Evolutionary conservation across 371 early-diverging fungal species (phyloP), one percentile per base, ranked within the genome.

Genomic region (Mortierella sp.): DNA sequence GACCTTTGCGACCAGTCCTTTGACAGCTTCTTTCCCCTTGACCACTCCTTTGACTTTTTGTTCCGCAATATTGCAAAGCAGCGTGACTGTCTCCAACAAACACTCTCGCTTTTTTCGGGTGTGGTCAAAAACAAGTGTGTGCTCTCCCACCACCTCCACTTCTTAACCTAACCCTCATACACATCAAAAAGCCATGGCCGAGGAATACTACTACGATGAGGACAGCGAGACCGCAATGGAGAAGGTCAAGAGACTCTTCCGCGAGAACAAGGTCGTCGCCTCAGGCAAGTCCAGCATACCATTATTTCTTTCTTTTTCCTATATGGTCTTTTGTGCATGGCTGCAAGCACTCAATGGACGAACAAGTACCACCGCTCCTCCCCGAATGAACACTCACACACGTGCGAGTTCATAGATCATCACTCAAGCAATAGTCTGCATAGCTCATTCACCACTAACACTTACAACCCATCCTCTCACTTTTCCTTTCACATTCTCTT

Each of bases 141-240:
- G 11, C 55, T 29, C 19, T 39, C 22, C 34, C 8, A 34, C 19
- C 61, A 29, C 22, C 39, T 61, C 19, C 29, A 61, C 58, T 7
- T 19, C 31, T 29, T 19, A 58, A 58, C 48, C 61, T 34, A 50
- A n/a, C n/a, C n/a, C 34, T 16, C 31, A 61, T 16, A 8, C 37
- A 24, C 43, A 34, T 22, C n/a, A n/a, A n/a, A n/a, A 13, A 19
- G 74, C 52, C 61, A 81, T 81, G 82, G 73, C 82, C 24, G 77
- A 77, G 64, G 73, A 77, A 66, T 71, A 70, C 44, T 77, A 80
- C 47, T 80, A 75, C 71, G 81, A 81, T 66, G 77, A 77, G 64
- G 82, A 81, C 16, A 65, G 50, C 40, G 82, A 81, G 82, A 81
- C 82, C 39, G 82, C 69, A 44, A 47, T 81, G 77, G 77, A 81